Evolutionary conservation across 73 alveolate genomes (phyloP), one percentile per base, ranked within the genome.

Genomic region (Breviolum minutum): DNA sequence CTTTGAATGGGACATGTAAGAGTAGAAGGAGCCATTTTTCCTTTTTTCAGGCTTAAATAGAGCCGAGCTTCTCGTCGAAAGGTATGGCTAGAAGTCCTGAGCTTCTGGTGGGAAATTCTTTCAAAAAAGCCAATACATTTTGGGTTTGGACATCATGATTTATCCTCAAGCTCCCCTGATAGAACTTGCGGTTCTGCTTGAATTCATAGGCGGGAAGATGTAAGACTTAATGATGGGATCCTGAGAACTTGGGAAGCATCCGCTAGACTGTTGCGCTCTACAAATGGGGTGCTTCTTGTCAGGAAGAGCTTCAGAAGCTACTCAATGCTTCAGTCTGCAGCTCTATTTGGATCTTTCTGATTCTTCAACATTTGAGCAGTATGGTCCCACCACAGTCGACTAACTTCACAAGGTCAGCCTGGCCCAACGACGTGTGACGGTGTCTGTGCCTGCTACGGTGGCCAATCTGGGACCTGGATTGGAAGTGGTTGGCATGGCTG

Each of bases 371-470:
- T 54, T 70, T 16, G 19, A n/a, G 90, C 26, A 32, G 62, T 30
- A n/a, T 14, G 87, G 16, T 30, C 48, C 63, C 61, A 48, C 30
- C 64, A 27, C 54, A 62, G 24, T 26, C n/a, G 76, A 16, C n/a
- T 20, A 66, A 20, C 22, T 66, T 66, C 66, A 30, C 81, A 24
- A 92, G 98, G 98, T 92, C 32, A 81, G 91, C 83, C 60, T 92
- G 81, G 98, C 98, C 27, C 98, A 92, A 69, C 98, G 98, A 64
- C 89, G 90, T 4, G 98, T 92, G 68, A 92, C 98, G 69, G 98
- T 92, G 61, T 92, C 91, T 14, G 98, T 92, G 90, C 98, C 98
- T 11, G 98, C 98, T 9, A 92, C 98, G 24, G 98, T 92, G 98
- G 98, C 98, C 80, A 92, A 92, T 73, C 40, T 92, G 89, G 98